A percentile compares a stretch with the other conserved stretches of the same genome.
These are phyloP conservation scores for Pistacia integerrima DNA, from an alignment of 345 rosid genomes.

Conservation along the genomic window DNA sequence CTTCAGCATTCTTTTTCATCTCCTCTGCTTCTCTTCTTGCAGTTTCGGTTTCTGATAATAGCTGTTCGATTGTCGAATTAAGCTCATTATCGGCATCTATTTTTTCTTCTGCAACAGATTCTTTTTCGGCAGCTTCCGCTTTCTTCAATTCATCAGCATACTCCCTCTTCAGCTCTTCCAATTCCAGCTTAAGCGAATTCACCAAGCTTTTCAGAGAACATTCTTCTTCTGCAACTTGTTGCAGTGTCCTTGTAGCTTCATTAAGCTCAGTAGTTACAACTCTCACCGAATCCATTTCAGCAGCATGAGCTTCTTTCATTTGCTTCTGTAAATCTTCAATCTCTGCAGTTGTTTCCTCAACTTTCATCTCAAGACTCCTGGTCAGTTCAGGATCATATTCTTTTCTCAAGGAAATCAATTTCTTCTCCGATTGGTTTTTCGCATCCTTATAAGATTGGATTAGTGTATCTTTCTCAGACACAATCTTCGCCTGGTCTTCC, in stretches of 20 bases:
- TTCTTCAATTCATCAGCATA: constrained; percentile 32
- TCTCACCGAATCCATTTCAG: constrained; percentile 53
- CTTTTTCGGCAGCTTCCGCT: constrained; percentile 37
- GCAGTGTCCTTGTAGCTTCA: constrained; percentile 67
- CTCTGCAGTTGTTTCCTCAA: constrained; percentile 57
- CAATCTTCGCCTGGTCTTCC: constrained; percentile 42
- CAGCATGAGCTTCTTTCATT: constrained; percentile 65
- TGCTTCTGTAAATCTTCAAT: constrained; percentile 62
- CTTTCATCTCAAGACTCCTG: constrained; percentile 48
- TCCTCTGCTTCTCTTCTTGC: constrained; percentile 57
- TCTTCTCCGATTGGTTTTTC: constrained; percentile 53
- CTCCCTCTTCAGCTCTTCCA: constrained; percentile 57
- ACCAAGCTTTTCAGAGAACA: constrained; percentile 47
- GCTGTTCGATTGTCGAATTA: constrained; percentile 26
- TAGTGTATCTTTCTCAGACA: constrained; percentile 48
- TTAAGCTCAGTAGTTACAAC: constrained; percentile 61
- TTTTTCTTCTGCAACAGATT: constrained; percentile 6
- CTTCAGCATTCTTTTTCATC: constrained; percentile 39
- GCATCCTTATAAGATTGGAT: constrained; percentile 39
- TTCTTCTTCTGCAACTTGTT: constrained; percentile 66
- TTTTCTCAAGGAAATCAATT: constrained; percentile 38
- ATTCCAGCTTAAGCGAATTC: constrained; percentile 43
- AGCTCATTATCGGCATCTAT: constrained; percentile 24
- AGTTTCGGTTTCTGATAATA: constrained; percentile 48
- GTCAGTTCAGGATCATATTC: constrained; percentile 56